These are phyloP conservation scores for Arxiozyma telluris DNA, from an alignment of 1,139 yeast species.

Conservation along the genomic window DNA sequence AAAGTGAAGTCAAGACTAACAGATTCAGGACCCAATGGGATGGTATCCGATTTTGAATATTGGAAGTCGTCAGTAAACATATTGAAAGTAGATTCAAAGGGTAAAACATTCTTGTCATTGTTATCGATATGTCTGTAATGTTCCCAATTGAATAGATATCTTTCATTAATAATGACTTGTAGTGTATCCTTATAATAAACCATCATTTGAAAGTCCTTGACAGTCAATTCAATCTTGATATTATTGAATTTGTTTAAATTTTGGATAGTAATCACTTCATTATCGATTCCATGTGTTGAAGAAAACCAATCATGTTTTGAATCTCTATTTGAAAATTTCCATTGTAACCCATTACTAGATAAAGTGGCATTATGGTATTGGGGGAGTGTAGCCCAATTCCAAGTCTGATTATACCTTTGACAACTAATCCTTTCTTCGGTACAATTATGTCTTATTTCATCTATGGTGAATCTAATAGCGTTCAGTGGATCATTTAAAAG, in stretches of 20 bases:
- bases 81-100: conserved; percentile 50
- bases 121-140: conserved; percentile 50
- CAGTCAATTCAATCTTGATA: conserved; percentile 36
- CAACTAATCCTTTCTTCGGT: conserved; percentile 21
- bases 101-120: conserved; percentile 36
- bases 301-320: conserved; percentile 1
- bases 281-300: background rate
- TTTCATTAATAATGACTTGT: conserved; percentile 57
- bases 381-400: conserved; percentile 48
- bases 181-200: conserved; percentile 38
- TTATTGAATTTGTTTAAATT: conserved; percentile 29
- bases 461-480: conserved; percentile 47
- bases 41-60: conserved; percentile 50
- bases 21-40: conserved; percentile 87
- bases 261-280: conserved; percentile 28
- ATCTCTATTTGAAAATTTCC: background rate
- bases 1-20: conserved; percentile 71
- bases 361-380: conserved; percentile 14
- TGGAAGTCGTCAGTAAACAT: conserved; percentile 53
- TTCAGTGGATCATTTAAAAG: conserved; percentile 36
- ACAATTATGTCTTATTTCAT: conserved; percentile 43
- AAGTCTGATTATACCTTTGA: conserved; percentile 52
- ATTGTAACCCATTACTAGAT: background rate
- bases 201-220: conserved; percentile 46
- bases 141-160: conserved; percentile 65